phyloP scores from a whole-genome alignment of 140 eudicot species.

The Bidens hawaiensis region DNA sequence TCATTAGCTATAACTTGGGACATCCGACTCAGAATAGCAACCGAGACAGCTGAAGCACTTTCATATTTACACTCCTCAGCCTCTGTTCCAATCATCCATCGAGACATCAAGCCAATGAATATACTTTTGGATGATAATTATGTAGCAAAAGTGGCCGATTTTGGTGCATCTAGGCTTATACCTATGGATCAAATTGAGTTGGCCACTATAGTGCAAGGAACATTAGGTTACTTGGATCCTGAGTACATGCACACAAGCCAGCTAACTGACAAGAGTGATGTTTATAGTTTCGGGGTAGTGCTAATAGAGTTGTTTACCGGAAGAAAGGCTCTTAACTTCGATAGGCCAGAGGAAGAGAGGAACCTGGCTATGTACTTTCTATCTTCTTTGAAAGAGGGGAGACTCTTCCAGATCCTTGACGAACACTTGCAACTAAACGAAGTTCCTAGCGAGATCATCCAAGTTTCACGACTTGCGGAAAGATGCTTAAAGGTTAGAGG shows the following conservation, averaged over 20 bases:
- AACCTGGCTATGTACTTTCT: constrained; percentile 25
- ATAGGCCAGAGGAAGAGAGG: constrained; percentile 23
- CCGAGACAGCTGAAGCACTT: constrained; percentile 21
- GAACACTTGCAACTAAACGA: background rate
- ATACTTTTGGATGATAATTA: constrained; percentile 19
- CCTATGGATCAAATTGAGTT: constrained; percentile 28
- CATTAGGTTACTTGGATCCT: constrained; percentile 44
- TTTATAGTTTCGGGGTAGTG: constrained; percentile 42
- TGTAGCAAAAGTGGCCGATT: constrained; percentile 28
- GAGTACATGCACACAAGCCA: constrained; percentile 35
- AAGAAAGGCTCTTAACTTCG: constrained; percentile 11
- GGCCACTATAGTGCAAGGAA: constrained; percentile 42
- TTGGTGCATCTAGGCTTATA: constrained; percentile 29
- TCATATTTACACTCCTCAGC: constrained; percentile 27
- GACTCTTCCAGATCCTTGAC: constrained; percentile 3
- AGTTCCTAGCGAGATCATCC: constrained; percentile 12
- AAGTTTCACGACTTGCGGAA: constrained; percentile 19
- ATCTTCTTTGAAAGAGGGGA: background rate
- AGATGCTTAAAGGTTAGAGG: constrained; percentile 11
- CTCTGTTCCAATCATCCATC: constrained; percentile 24
- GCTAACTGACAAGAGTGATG: constrained; percentile 41
- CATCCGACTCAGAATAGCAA: constrained; percentile 25
- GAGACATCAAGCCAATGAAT: constrained; percentile 26
- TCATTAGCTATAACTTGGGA: constrained; percentile 20
- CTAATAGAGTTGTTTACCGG: constrained; percentile 34